Evolutionary conservation across 352 stramenopile genomes (phyloP), one percentile per base, ranked within the genome.

Genomic region (Globisporangium acanthophoron): DNA sequence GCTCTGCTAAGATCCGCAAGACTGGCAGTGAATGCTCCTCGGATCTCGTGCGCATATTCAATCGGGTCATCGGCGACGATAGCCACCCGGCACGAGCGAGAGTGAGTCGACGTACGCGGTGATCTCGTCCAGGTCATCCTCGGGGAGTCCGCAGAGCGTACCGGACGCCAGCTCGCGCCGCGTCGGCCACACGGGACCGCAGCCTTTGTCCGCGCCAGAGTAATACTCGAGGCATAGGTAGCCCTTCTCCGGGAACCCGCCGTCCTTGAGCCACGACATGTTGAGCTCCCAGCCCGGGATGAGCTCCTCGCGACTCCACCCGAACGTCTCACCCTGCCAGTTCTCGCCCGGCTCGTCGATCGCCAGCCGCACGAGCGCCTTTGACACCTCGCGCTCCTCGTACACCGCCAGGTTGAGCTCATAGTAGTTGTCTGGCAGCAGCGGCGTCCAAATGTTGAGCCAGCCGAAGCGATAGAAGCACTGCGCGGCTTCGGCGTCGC

Each of bases 291-390:
- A 92, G 20, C 83, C 83, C 0, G 83, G 83, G 27, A 92, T 85
- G 37, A 80, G 72, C 63, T 92, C 80, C n/a, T 84, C 77, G 27
- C 80, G 76, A 35, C 73, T 87, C 83, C 80, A 90, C 13, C 80
- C 80, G 60, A 90, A 92, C 9, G 71, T 90, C 57, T 90, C 78
- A 12, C 67, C 64, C 59, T 88, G 78, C 83, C 83, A 92, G 62
- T 92, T 92, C 61, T 92, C 80, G 5, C 83, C 83, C 0, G 83
- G 83, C 48, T 92, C 83, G 27, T 87, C 79, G n/a, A 92, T 87
- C 15, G 83, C 83, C 4, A 92, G 74, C 15, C 77, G 73, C 46
- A 92, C 80, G 9, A 92, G 79, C 16, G 68, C 66, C 56, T 90
- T 88, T 16, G 80, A 77, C 18, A 92, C 59, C 55, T 92, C 83